Base-by-base conservation (phyloP, 768 basidiomycete genomes). In the Termitomyces sp. region DNA sequence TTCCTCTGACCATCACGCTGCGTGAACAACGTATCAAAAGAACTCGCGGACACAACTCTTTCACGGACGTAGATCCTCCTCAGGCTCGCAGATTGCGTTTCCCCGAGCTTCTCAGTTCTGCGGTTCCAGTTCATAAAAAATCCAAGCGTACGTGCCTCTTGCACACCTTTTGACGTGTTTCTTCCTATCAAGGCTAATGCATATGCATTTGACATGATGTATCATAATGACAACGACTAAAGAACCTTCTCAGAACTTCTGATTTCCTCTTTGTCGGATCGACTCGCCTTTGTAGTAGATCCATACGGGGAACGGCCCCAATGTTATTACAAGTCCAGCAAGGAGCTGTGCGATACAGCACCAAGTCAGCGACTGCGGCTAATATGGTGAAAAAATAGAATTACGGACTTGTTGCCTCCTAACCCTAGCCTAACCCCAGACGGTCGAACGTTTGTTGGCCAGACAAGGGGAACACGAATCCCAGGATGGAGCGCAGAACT, bases 261-360 rank as follows among this genome's bases (percentile, higher is more conserved):
- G 40, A 34, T 58, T 67, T 59, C 79, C 82, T 35, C 66, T 73
- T 27, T 71, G 65, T 5, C 84, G 76, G n/a, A 85, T 76, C 43
- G 73, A 67, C 65, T 84, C 88, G 49, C 89, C 89, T 41, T 77
- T 72, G 72, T 76, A 87, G 70, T 84, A 90, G 16, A 90, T 77
- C 80, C 80, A 89, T 1, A 88, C 69, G 0, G 89, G 87, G 71
- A 89, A 89, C 0, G 89, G 87, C 11, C 87, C 88, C 10, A 85
- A 65, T 23, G 83, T 54, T 21, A 84, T 79, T 42, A 79, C 77
- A n/a, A 85, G 66, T 37, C 81, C 87, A 2, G 82, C 88, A 19
- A 55, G 54, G 5, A 55, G 54, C 54, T 55, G 10, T 14, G 25
- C 25, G n/a, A 35, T 5, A 19, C 14, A 21, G 37, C 10, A 32